Evolutionary conservation across 768 basidiomycete species (phyloP).

Genomic region (Phylloporus arenicola): DNA sequence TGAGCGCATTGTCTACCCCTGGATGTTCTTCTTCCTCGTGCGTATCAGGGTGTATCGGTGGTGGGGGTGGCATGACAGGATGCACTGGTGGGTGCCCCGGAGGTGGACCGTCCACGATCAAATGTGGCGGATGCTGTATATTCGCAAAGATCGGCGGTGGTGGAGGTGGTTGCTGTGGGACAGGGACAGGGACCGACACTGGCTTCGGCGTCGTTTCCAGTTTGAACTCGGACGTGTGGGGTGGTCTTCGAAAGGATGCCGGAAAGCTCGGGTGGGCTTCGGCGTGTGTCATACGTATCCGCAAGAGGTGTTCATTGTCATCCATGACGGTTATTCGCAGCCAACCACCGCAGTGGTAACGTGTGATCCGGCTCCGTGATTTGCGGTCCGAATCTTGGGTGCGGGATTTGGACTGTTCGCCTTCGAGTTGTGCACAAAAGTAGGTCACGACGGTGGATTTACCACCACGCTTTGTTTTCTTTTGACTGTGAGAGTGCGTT

Average conservation of each 20-base stretch:
- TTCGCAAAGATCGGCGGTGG: slow-evolving; percentile 22
- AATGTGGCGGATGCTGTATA: slow-evolving; percentile 17
- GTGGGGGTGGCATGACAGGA: slow-evolving; percentile 8
- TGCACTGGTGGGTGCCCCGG: slow-evolving; percentile 5
- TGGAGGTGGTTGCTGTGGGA: not conserved
- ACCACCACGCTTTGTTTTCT: slow-evolving; percentile 33
- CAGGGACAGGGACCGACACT: slow-evolving; percentile 8
- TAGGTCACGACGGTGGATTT: slow-evolving; percentile 33
- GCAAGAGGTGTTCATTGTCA: slow-evolving; percentile 30
- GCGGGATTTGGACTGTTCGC: slow-evolving; percentile 31
- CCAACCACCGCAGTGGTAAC: slow-evolving; percentile 33
- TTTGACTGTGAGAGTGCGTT: slow-evolving; percentile 17
- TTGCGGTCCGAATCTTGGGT: slow-evolving; percentile 31
- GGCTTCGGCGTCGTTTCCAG: slow-evolving; percentile 28
- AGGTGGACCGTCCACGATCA: slow-evolving; percentile 18
- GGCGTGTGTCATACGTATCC: slow-evolving; percentile 33
- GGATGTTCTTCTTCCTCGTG: slow-evolving; percentile 17
- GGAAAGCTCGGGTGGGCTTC: slow-evolving; percentile 32
- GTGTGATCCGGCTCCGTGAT: slow-evolving; percentile 31
- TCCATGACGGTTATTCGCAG: slow-evolving; percentile 34
- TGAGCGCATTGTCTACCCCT: slow-evolving; percentile 12
- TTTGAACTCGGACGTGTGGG: slow-evolving; percentile 31
- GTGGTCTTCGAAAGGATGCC: slow-evolving; percentile 29
- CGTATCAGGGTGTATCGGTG: slow-evolving; percentile 4
- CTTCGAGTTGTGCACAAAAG: slow-evolving; percentile 32